These are phyloP conservation scores for Chaetoceros tenuissimus DNA, from an alignment of 108 stramenopile species.

Conservation along the genomic window DNA sequence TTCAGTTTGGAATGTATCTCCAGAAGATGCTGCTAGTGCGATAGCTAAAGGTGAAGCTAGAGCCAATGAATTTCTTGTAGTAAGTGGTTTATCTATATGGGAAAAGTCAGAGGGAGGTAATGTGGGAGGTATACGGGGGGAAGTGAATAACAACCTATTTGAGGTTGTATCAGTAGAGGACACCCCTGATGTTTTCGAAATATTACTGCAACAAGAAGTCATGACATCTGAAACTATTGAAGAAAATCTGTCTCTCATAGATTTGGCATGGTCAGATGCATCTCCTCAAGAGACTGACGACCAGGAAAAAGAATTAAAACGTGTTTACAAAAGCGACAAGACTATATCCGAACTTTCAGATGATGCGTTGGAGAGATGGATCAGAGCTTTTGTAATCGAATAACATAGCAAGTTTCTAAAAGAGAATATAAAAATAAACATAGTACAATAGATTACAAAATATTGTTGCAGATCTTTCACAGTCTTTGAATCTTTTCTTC, in stretches of 20 bases:
- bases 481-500: not conserved
- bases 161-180: not conserved
- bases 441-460: not conserved
- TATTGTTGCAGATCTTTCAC: not conserved
- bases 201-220: not conserved
- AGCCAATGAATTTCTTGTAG: conserved; percentile 34
- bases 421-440: not conserved
- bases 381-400: conserved; percentile 9
- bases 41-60: conserved; percentile 23
- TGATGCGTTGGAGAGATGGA: conserved; percentile 26
- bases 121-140: conserved; percentile 21
- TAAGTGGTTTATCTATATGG: conserved; percentile 54
- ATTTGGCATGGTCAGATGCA: not conserved
- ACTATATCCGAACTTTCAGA: conserved; percentile 28
- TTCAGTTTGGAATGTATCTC: conserved; percentile 23
- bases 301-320: not conserved
- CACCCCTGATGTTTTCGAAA: not conserved
- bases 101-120: conserved; percentile 22
- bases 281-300: not conserved
- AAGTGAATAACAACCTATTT: conserved; percentile 5
- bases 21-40: conserved; percentile 26
- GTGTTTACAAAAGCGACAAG: conserved; percentile 19
- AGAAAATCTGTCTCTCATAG: not conserved
- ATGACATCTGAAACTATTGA: not conserved
- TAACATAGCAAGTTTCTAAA: not conserved